A percentile compares a stretch with the other conserved stretches of the same genome.
These are phyloP conservation scores for Aspergillus glaucus DNA, from an alignment of 2,329 filamentous ascomycete genomes.

Conservation along the genomic window DNA sequence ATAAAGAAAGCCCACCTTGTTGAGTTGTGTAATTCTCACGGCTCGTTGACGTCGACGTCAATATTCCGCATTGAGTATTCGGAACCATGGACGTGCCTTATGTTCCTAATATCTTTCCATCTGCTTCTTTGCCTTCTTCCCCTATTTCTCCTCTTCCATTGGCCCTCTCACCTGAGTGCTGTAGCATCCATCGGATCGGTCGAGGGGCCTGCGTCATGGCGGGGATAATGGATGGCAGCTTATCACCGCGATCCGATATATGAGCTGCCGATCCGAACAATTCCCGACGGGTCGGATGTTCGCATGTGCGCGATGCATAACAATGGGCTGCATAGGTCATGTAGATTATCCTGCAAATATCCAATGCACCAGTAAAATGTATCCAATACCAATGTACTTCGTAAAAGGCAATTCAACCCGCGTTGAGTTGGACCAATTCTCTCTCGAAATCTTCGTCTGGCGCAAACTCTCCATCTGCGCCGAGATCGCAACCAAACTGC, in stretches of 20 bases:
- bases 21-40: slow-evolving; percentile 7
- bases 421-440: slow-evolving; percentile 12
- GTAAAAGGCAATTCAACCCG: slow-evolving; percentile 6
- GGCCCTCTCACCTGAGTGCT: not conserved
- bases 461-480: slow-evolving; percentile 1
- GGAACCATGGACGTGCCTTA: not conserved
- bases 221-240: not conserved
- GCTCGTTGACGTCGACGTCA: slow-evolving; percentile 5
- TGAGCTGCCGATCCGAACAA: not conserved
- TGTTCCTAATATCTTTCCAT: not conserved
- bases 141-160: not conserved
- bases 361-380: too few relatives aligned
- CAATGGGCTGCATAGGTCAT: not conserved
- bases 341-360: not conserved
- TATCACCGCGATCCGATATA: not conserved
- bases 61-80: slow-evolving; percentile 1
- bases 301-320: not conserved
- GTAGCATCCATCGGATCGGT: slow-evolving; percentile 20
- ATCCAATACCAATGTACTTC: not conserved
- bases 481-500: slow-evolving; percentile 15
- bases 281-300: not conserved
- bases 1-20: slow-evolving; percentile 1
- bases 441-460: slow-evolving; percentile 15
- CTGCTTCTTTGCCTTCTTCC: not conserved
- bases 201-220: slow-evolving; percentile 2